Evolutionary conservation across 2,329 filamentous ascomycete genomes (phyloP).

Genomic region (Paramyrothecium roridum): DNA sequence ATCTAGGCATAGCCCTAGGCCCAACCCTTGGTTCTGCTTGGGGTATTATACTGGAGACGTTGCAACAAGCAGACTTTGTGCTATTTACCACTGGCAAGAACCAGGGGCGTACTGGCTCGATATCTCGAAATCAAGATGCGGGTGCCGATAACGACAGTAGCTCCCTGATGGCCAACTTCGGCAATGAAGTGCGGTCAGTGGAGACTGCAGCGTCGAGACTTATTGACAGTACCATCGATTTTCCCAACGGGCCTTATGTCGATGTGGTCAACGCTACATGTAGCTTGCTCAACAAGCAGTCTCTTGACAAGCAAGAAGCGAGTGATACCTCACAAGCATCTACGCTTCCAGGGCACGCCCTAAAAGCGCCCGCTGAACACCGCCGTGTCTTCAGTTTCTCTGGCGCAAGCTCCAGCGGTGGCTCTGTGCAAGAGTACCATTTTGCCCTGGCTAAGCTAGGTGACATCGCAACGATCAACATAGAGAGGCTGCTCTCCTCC

Average conservation of each 20-base stretch:
- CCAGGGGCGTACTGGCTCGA: conserved; percentile 48
- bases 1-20: conserved; percentile 89
- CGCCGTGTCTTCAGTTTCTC: conserved; percentile 47
- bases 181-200: conserved; percentile 79
- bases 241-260: conserved; percentile 77
- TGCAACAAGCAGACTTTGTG: conserved; percentile 90
- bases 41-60: conserved; percentile 85
- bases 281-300: conserved; percentile 55
- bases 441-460: conserved; percentile 72
- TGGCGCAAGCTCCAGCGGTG: conserved; percentile 34
- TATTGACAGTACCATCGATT: conserved; percentile 89
- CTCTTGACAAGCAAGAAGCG: conserved; percentile 15
- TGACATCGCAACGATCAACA: conserved; percentile 70
- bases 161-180: conserved; percentile 63
- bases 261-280: conserved; percentile 76
- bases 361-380: conserved; percentile 35
- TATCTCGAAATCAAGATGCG: conserved; percentile 42
- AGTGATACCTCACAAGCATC: conserved; percentile 9
- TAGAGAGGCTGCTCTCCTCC: conserved; percentile 68
- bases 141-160: conserved; percentile 48
- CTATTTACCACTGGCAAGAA: conserved; percentile 63
- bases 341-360: conserved; percentile 18
- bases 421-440: conserved; percentile 58
- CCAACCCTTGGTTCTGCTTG: conserved; percentile 83
- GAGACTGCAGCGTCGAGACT: conserved; percentile 82